Evolutionary conservation across 805 yeast species (phyloP).

Genomic region (Candida wancherniae): DNA sequence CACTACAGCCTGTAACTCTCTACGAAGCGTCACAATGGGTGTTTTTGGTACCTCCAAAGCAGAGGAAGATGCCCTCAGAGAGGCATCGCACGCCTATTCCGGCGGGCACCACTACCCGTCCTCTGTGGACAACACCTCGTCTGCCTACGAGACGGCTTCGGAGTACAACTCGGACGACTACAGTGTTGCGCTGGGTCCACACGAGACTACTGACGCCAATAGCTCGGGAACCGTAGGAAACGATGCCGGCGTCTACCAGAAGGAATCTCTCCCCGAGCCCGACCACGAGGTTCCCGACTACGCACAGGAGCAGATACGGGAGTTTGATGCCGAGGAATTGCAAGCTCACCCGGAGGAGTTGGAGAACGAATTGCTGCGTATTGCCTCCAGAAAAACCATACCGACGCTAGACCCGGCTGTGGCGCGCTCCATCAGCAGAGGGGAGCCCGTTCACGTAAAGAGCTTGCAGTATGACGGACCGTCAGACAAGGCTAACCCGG

Average conservation of each 20-base stretch:
- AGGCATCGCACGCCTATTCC: slow-evolving; percentile 22
- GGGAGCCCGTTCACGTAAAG: slow-evolving; percentile 7
- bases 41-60: slow-evolving; percentile 30
- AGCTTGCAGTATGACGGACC: slow-evolving; percentile 56
- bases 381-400: slow-evolving; percentile 8
- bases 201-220: slow-evolving; percentile 3
- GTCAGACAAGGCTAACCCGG: slow-evolving; percentile 59
- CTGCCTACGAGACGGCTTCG: slow-evolving; percentile 34
- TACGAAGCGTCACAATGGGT: slow-evolving; percentile 30
- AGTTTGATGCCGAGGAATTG: no score
- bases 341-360: no score
- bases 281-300: no score
- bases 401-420: slow-evolving; percentile 5
- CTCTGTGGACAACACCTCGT: no score
- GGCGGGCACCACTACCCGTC: no score
- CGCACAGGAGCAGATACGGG: no score
- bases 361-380: slow-evolving; percentile 11
- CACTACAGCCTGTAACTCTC: no score
- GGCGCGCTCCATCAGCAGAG: slow-evolving; percentile 7
- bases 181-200: no score
- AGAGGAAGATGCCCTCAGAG: slow-evolving; percentile 27
- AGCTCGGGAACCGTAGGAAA: not conserved
- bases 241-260: slow-evolving; percentile 1
- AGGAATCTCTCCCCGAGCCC: not conserved
- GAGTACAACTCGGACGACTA: slow-evolving; percentile 6